These are phyloP conservation scores for Fagopyrum esculentum DNA, from an alignment of 148 eudicot species.

Conservation along the genomic window DNA sequence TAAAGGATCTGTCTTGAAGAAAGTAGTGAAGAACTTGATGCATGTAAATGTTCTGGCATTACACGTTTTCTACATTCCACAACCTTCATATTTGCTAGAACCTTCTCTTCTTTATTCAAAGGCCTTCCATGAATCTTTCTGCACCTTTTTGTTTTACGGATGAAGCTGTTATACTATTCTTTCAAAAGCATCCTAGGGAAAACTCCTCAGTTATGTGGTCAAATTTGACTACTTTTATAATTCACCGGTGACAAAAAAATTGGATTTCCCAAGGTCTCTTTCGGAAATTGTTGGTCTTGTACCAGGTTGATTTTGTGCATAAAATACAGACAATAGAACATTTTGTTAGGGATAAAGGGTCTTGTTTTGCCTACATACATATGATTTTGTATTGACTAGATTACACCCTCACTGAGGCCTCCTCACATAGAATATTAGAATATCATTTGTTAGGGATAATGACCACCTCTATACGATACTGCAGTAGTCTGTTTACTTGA, in stretches of 20 bases:
- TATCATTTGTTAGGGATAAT: not conserved
- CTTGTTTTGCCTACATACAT: not conserved
- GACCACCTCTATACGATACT: not conserved
- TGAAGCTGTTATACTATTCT: not conserved
- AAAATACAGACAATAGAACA: not conserved
- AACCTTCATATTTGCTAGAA: not conserved
- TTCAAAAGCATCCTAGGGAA: not conserved
- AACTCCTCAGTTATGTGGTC: not conserved
- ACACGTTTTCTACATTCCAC: not conserved
- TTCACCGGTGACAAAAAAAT: not conserved
- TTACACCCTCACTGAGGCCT: not conserved
- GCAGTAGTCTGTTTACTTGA: not conserved
- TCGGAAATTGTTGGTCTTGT: not conserved
- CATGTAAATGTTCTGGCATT: too few species aligned
- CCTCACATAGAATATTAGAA: not conserved
- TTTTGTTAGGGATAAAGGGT: too few species aligned
- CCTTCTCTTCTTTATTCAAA: not conserved
- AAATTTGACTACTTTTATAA: slow-evolving; percentile 17
- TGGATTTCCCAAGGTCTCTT: slow-evolving; percentile 3
- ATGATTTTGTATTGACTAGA: slow-evolving; percentile 4
- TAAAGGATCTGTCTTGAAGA: not conserved
- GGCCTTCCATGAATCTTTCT: not conserved
- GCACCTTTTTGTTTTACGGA: not conserved
- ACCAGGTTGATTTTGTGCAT: not conserved
- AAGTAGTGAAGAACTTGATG: not conserved